Evolutionary conservation across 495 filamentous ascomycete species (phyloP).

Genomic region (Lasiosphaeria hispida): DNA sequence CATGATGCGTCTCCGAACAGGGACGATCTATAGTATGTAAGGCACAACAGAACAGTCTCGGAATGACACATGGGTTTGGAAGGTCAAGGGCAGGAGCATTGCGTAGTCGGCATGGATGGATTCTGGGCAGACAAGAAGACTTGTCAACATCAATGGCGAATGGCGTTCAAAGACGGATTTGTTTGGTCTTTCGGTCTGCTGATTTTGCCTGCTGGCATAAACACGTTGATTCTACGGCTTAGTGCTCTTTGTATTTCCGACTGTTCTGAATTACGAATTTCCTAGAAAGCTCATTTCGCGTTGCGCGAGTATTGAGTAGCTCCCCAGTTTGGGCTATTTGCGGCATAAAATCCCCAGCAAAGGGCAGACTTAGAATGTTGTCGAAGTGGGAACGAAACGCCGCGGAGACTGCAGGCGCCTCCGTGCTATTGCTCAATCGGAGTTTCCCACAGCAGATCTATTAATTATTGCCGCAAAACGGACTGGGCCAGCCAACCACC

Average conservation of each 20-base stretch:
- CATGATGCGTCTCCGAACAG: neutral
- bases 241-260: neutral
- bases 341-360: too few relatives aligned
- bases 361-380: too few relatives aligned
- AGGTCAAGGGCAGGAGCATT: neutral
- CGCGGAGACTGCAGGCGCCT: neutral
- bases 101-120: neutral
- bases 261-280: neutral
- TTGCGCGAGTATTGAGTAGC: too few relatives aligned
- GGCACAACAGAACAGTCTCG: neutral
- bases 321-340: too few relatives aligned
- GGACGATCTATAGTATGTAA: neutral
- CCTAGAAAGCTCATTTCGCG: neutral
- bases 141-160: slow-evolving; percentile 1
- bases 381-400: neutral
- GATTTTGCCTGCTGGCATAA: too few relatives aligned
- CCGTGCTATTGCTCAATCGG: slow-evolving; percentile 16
- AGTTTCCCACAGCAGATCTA: neutral
- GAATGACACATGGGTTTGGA: neutral
- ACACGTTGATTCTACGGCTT: too few relatives aligned
- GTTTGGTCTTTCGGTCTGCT: too few relatives aligned
- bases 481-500: slow-evolving; percentile 24
- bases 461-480: slow-evolving; percentile 10
- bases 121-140: neutral
- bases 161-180: slow-evolving; percentile 2